These are phyloP conservation scores for Heliamphora exappendiculata DNA, from an alignment of 148 eudicot species.

Conservation along the genomic window DNA sequence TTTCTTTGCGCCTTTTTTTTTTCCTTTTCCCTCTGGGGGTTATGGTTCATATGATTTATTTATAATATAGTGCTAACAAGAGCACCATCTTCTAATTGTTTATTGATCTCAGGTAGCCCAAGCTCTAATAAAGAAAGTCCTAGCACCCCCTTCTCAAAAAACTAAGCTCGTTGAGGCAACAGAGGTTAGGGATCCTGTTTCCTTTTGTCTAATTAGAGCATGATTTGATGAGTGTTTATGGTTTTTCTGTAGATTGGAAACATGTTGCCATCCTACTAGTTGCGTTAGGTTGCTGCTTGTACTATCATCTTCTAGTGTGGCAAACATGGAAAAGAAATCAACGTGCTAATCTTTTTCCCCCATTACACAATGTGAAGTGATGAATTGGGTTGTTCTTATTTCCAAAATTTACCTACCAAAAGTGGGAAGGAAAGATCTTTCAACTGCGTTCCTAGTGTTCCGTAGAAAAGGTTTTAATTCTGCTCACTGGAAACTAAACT, in stretches of 20 bases:
- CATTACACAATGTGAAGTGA: too few relatives aligned
- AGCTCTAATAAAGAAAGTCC: constrained; percentile 69
- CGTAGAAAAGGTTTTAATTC: too few relatives aligned
- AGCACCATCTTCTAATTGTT: neutral
- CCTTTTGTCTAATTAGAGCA: neutral
- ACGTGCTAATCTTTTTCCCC: too few relatives aligned
- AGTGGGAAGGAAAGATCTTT: too few relatives aligned
- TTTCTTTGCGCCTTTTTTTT: neutral
- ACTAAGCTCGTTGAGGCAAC: constrained; percentile 75
- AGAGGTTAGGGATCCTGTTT: constrained; percentile 48
- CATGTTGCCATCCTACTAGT: neutral
- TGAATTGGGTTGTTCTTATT: too few relatives aligned
- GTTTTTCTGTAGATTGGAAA: neutral
- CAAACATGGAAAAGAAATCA: neutral
- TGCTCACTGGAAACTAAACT: too few relatives aligned
- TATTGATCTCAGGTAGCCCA: constrained; percentile 65
- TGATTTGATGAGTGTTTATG: neutral
- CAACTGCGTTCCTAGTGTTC: too few relatives aligned
- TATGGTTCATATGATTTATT: neutral
- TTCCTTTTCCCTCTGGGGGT: neutral
- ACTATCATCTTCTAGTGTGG: neutral
- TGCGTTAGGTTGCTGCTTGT: neutral
- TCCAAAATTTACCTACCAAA: too few relatives aligned
- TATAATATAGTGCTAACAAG: neutral
- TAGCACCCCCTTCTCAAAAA: constrained; percentile 81